Conservation (phyloP, 2,329 filamentous ascomycete genomes). For the Sphaerulina vaccinii region DNA sequence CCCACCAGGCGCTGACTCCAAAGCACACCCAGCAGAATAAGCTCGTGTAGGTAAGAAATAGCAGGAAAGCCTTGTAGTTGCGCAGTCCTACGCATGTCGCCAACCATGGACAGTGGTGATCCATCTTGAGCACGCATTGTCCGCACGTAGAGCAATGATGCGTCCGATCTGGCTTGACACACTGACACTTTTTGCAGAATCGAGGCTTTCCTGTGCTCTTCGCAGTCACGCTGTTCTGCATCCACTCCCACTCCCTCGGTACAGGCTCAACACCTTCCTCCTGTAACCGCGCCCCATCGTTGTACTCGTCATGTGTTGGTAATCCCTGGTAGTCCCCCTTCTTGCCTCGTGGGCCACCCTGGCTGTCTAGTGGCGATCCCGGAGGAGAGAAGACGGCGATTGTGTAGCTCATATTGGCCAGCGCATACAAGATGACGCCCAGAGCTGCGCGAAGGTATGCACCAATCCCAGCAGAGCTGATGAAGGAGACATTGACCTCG, state of each 20-base stretch:
- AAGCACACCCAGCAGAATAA: slow-evolving; percentile 83
- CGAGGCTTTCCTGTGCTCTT: slow-evolving; percentile 78
- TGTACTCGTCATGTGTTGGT: slow-evolving; percentile 65
- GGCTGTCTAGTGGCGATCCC: slow-evolving; percentile 59
- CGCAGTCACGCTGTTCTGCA: slow-evolving; percentile 74
- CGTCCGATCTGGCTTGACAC: slow-evolving; percentile 87
- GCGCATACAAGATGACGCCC: slow-evolving; percentile 68
- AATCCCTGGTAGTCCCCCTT: slow-evolving; percentile 68
- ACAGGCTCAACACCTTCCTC: slow-evolving; percentile 28
- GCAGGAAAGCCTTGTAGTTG: slow-evolving; percentile 93
- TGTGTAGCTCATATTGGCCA: slow-evolving; percentile 88
- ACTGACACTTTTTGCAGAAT: slow-evolving; percentile 97
- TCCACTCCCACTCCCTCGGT: slow-evolving; percentile 25
- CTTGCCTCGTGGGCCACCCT: slow-evolving; percentile 14
- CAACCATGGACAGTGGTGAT: slow-evolving; percentile 98
- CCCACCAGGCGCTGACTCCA: slow-evolving; percentile 73
- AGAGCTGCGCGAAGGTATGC: slow-evolving; percentile 49
- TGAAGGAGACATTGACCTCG: slow-evolving; percentile 59
- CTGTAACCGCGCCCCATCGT: slow-evolving; percentile 36
- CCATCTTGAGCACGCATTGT: slow-evolving; percentile 97
- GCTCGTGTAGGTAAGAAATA: slow-evolving; percentile 87
- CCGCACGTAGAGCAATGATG: slow-evolving; percentile 96
- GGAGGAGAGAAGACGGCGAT: slow-evolving; percentile 90
- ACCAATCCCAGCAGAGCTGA: slow-evolving; percentile 15
- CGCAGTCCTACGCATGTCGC: slow-evolving; percentile 89